Evolutionary conservation across 2,329 filamentous ascomycete species (phyloP).

Genomic region (Trichoderma endophyticum): DNA sequence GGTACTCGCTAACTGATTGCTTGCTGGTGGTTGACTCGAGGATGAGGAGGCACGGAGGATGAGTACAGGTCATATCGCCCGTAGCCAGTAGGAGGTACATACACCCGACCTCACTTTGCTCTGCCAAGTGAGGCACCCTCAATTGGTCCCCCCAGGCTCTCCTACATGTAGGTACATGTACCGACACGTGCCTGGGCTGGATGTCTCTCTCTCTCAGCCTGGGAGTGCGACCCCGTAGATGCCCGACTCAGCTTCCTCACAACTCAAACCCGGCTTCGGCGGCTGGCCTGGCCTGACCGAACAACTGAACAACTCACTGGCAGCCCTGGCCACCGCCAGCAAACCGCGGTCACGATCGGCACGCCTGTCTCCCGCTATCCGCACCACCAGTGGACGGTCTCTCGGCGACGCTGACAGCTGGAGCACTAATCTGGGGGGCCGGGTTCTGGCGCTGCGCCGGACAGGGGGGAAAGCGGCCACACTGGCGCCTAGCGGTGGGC

Average conservation of each 20-base stretch:
- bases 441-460: slow-evolving; percentile 16
- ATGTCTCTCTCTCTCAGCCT: neutral
- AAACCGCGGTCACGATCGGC: slow-evolving; percentile 16
- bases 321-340: slow-evolving; percentile 2
- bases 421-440: slow-evolving; percentile 28
- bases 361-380: slow-evolving; percentile 1
- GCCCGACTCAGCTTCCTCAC: slow-evolving; percentile 4
- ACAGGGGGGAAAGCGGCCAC: neutral
- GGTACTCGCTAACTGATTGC: neutral
- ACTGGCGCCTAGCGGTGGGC: neutral
- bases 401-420: slow-evolving; percentile 22
- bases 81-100: neutral
- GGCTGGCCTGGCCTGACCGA: slow-evolving; percentile 8
- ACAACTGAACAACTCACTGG: slow-evolving; percentile 6
- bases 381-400: neutral
- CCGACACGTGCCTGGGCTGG: neutral
- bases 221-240: neutral
- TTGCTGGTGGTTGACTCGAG: neutral
- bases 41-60: neutral
- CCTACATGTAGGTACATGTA: neutral
- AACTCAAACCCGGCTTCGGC: slow-evolving; percentile 7
- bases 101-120: neutral
- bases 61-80: neutral
- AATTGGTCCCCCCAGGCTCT: neutral
- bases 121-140: neutral